These are phyloP conservation scores for Ophiosphaerella narmari DNA, from an alignment of 2,329 filamentous ascomycete genomes.

Conservation along the genomic window DNA sequence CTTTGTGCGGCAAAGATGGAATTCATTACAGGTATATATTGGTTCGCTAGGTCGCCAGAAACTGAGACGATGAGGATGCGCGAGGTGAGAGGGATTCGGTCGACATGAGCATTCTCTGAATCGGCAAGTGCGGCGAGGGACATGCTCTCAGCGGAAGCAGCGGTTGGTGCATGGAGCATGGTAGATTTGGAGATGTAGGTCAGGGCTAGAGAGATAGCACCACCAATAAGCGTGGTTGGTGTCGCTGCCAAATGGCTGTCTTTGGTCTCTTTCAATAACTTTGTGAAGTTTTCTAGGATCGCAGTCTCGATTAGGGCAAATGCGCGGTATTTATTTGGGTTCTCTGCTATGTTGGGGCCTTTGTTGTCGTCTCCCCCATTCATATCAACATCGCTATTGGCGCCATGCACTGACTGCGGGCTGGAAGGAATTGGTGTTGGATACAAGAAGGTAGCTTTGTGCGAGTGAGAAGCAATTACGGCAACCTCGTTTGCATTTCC, in stretches of 20 bases:
- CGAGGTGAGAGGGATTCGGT: slow-evolving; percentile 64
- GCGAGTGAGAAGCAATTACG: slow-evolving; percentile 85
- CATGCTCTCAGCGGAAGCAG: slow-evolving; percentile 50
- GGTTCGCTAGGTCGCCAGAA: slow-evolving; percentile 80
- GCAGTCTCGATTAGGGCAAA: slow-evolving; percentile 86
- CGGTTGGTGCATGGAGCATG: slow-evolving; percentile 51
- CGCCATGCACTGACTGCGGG: slow-evolving; percentile 17
- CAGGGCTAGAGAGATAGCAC: slow-evolving; percentile 86
- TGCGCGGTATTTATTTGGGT: slow-evolving; percentile 89
- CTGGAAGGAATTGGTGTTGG: slow-evolving; percentile 57
- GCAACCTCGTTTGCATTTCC: slow-evolving; percentile 93
- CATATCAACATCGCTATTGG: slow-evolving; percentile 34
- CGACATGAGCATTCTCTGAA: slow-evolving; percentile 40
- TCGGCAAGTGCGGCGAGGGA: slow-evolving; percentile 52
- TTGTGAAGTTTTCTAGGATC: slow-evolving; percentile 73
- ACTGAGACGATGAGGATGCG: slow-evolving; percentile 91
- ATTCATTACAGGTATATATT: slow-evolving; percentile 99
- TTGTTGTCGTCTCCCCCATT: slow-evolving; percentile 26
- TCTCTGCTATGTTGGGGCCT: slow-evolving; percentile 39
- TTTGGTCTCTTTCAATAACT: slow-evolving; percentile 73
- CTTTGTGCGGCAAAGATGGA: slow-evolving; percentile 93
- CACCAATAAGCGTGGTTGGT: slow-evolving; percentile 84
- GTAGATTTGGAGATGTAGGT: slow-evolving; percentile 86
- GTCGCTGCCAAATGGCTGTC: slow-evolving; percentile 64
- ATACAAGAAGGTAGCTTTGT: slow-evolving; percentile 88